Evolutionary conservation across 2,329 filamentous ascomycete genomes (phyloP).

Genomic region (Aspergillus caelatus): DNA sequence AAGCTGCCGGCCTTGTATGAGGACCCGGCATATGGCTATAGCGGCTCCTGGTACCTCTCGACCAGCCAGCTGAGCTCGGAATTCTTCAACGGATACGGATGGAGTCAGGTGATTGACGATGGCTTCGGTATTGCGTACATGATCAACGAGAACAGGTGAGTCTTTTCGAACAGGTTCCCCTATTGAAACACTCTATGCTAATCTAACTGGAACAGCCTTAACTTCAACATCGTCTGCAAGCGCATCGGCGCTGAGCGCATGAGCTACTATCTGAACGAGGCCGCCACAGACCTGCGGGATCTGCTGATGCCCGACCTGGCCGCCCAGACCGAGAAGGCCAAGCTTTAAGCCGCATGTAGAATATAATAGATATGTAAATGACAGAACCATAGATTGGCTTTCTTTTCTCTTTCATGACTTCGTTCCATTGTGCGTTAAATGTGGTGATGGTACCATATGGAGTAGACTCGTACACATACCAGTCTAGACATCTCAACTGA

Average conservation of each 20-base stretch:
- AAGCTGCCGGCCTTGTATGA: slow-evolving; percentile 80
- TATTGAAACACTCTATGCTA: slow-evolving; percentile 6
- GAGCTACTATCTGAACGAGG: slow-evolving; percentile 95
- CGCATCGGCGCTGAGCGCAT: slow-evolving; percentile 85
- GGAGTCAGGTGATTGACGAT: slow-evolving; percentile 95
- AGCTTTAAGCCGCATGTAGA: slow-evolving; percentile 63
- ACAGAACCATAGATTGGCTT: background rate
- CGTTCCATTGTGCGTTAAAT: background rate
- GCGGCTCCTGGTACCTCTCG: slow-evolving; percentile 83
- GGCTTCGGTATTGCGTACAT: slow-evolving; percentile 99
- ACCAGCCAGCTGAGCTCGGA: slow-evolving; percentile 90
- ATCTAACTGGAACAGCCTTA: slow-evolving; percentile 64
- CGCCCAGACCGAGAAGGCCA: slow-evolving; percentile 75
- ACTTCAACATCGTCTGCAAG: slow-evolving; percentile 98
- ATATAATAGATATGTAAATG: slow-evolving; percentile 10
- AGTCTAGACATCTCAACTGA: background rate
- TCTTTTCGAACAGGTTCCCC: slow-evolving; percentile 8
- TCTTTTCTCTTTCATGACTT: background rate
- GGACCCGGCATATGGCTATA: slow-evolving; percentile 85
- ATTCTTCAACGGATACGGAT: slow-evolving; percentile 98
- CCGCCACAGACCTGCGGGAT: slow-evolving; percentile 85
- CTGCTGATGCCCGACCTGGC: slow-evolving; percentile 75
- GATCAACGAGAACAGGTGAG: slow-evolving; percentile 96
- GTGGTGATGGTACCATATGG: background rate
- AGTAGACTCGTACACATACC: too few species aligned